Evolutionary conservation across 495 filamentous ascomycete genomes (phyloP).

Genomic region (Podospora bellae-mahoneyi): DNA sequence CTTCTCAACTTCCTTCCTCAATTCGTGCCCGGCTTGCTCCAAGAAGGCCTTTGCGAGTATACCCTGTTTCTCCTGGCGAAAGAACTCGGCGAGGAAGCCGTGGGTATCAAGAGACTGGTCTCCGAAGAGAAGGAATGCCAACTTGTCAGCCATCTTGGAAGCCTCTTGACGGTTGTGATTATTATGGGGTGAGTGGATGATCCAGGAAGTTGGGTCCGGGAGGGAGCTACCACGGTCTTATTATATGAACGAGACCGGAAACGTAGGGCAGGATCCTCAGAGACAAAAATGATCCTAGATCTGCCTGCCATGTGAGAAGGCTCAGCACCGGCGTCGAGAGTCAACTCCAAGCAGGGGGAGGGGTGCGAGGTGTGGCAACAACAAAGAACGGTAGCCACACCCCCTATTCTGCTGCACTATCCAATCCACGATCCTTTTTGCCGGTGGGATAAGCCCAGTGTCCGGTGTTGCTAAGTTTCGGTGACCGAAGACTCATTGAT

Average conservation of each 20-base stretch:
- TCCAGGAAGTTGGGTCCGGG: slow-evolving; percentile 18
- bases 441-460: slow-evolving; percentile 33
- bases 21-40: slow-evolving; percentile 55
- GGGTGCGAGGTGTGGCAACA: slow-evolving; percentile 15
- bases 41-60: slow-evolving; percentile 63
- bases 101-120: slow-evolving; percentile 76
- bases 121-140: slow-evolving; percentile 62
- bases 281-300: slow-evolving; percentile 10
- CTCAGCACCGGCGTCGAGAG: slow-evolving; percentile 7
- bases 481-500: slow-evolving; percentile 44
- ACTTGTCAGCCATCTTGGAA: slow-evolving; percentile 41
- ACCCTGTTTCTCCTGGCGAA: slow-evolving; percentile 58
- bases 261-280: slow-evolving; percentile 7
- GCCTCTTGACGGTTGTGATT: slow-evolving; percentile 23
- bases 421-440: slow-evolving; percentile 32
- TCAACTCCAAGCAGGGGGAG: slow-evolving; percentile 1
- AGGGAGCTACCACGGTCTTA: slow-evolving; percentile 11
- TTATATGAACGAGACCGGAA: slow-evolving; percentile 12
- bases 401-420: slow-evolving; percentile 14
- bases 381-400: slow-evolving; percentile 20
- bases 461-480: slow-evolving; percentile 35
- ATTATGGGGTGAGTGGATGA: slow-evolving; percentile 15
- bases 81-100: slow-evolving; percentile 60
- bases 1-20: slow-evolving; percentile 61
- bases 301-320: slow-evolving; percentile 9